phyloP scores from a whole-genome alignment of 345 rosid genomes.

The Acer saccharum region DNA sequence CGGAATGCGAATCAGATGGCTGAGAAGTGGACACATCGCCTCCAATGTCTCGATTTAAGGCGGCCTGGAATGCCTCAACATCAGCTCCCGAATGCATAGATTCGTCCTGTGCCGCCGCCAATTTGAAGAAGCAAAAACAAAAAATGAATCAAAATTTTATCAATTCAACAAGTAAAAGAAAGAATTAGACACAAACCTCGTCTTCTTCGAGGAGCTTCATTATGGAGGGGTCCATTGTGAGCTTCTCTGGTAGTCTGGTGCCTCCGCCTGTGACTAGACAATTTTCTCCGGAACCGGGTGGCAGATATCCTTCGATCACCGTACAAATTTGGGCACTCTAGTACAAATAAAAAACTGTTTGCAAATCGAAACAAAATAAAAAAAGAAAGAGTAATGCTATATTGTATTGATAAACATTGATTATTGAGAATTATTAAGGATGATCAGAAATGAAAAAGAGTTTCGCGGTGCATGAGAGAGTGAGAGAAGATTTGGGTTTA shows the following conservation, averaged over 20 bases:
- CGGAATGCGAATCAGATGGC: slow-evolving; percentile 48
- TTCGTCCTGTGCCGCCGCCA: slow-evolving; percentile 58
- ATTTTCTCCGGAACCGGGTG: not conserved
- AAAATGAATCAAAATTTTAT: not conserved
- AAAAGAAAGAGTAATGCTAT: too few relatives aligned
- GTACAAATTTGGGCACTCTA: not conserved
- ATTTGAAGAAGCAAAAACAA: not conserved
- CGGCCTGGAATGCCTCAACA: slow-evolving; percentile 93
- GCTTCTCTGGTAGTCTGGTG: not conserved
- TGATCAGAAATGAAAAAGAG: too few relatives aligned
- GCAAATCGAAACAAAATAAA: not conserved
- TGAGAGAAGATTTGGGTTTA: too few relatives aligned
- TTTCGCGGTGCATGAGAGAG: too few relatives aligned
- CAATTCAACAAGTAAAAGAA: not conserved
- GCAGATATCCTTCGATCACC: slow-evolving; percentile 2
- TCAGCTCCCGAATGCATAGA: slow-evolving; percentile 98
- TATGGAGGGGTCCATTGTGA: slow-evolving; percentile 77
- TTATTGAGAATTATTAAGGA: too few relatives aligned
- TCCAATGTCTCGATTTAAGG: slow-evolving; percentile 82
- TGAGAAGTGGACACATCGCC: slow-evolving; percentile 62
- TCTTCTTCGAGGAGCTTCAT: slow-evolving; percentile 95
- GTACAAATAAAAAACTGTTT: not conserved
- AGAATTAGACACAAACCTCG: slow-evolving; percentile 50
- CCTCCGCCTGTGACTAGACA: too few relatives aligned
- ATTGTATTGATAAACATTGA: too few relatives aligned